Percentiles rank a stretch among this genome's conserved stretches.
phyloP scores from a whole-genome alignment of 345 rosid species.

The Salix caprea region DNA sequence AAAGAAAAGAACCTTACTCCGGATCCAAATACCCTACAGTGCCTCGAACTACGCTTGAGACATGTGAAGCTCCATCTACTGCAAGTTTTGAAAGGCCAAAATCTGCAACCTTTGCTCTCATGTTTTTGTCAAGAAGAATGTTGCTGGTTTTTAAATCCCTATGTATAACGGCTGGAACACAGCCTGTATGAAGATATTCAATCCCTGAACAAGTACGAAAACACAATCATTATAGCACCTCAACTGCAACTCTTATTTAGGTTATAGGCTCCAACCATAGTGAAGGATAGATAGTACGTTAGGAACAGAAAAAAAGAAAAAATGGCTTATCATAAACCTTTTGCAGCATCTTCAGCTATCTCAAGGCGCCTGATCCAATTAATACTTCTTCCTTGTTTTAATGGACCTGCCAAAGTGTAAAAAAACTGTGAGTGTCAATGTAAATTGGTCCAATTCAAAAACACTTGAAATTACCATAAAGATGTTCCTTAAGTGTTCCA shows the following conservation, averaged over 20 bases:
- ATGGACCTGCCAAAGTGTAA: slow-evolving; percentile 41
- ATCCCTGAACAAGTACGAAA: slow-evolving; percentile 52
- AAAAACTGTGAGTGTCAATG: slow-evolving; percentile 5
- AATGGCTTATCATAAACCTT: slow-evolving; percentile 40
- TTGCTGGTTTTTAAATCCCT: slow-evolving; percentile 94
- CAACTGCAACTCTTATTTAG: slow-evolving; percentile 3
- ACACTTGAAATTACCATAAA: slow-evolving; percentile 56
- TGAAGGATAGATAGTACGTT: background rate
- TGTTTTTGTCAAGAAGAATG: slow-evolving; percentile 79
- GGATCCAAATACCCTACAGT: slow-evolving; percentile 99
- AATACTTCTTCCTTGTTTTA: slow-evolving; percentile 53
- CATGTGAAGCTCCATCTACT: slow-evolving; percentile 89
- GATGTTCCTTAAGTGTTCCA: slow-evolving; percentile 97
- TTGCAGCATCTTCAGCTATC: slow-evolving; percentile 95
- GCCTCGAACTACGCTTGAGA: slow-evolving; percentile 96
- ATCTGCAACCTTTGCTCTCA: slow-evolving; percentile 94
- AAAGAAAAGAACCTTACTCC: slow-evolving; percentile 54
- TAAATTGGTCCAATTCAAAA: background rate
- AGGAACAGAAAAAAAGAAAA: background rate
- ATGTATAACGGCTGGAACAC: slow-evolving; percentile 94
- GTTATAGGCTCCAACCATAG: background rate
- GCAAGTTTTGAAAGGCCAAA: slow-evolving; percentile 91
- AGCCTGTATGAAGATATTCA: slow-evolving; percentile 95
- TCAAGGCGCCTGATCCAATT: slow-evolving; percentile 92
- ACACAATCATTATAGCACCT: slow-evolving; percentile 3